phyloP scores from a whole-genome alignment of 192 early-diverging fungal species.

The Kappamyces sp. region DNA sequence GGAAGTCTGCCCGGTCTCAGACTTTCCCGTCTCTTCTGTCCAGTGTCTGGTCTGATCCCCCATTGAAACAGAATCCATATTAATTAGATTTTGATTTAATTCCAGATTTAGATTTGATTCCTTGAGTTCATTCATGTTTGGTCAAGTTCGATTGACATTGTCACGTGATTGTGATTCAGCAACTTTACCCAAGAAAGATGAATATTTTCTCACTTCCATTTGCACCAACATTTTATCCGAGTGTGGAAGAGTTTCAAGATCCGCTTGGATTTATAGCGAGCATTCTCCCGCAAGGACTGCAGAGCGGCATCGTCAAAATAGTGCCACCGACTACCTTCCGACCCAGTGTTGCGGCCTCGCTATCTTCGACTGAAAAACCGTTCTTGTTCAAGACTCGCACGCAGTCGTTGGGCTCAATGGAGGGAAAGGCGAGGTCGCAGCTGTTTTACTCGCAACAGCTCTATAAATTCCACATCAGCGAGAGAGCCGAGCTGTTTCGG shows the following conservation, averaged over 20 bases:
- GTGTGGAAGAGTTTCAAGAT: slow-evolving; percentile 72
- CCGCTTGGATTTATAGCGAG: slow-evolving; percentile 85
- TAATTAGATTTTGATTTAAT: too few relatives aligned
- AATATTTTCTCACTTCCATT: slow-evolving; percentile 63
- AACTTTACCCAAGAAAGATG: neutral
- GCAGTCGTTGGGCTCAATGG: slow-evolving; percentile 87
- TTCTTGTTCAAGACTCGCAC: slow-evolving; percentile 87
- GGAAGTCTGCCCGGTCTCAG: too few relatives aligned
- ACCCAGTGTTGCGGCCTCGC: slow-evolving; percentile 51
- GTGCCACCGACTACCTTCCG: slow-evolving; percentile 89
- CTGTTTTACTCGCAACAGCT: slow-evolving; percentile 90
- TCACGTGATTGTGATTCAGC: too few relatives aligned
- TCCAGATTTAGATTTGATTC: too few relatives aligned
- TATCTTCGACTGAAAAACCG: slow-evolving; percentile 36
- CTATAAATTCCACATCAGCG: slow-evolving; percentile 77
- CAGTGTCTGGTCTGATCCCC: too few relatives aligned
- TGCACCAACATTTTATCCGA: slow-evolving; percentile 78
- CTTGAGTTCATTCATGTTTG: too few relatives aligned
- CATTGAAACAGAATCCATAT: too few relatives aligned
- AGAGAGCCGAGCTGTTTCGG: slow-evolving; percentile 65
- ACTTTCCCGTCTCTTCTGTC: too few relatives aligned
- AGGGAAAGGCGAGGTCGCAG: slow-evolving; percentile 77
- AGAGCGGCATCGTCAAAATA: slow-evolving; percentile 74
- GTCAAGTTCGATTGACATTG: too few relatives aligned
- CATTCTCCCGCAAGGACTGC: slow-evolving; percentile 66